These are phyloP conservation scores for Salix brachista DNA, from an alignment of 345 rosid genomes.

Conservation along the genomic window DNA sequence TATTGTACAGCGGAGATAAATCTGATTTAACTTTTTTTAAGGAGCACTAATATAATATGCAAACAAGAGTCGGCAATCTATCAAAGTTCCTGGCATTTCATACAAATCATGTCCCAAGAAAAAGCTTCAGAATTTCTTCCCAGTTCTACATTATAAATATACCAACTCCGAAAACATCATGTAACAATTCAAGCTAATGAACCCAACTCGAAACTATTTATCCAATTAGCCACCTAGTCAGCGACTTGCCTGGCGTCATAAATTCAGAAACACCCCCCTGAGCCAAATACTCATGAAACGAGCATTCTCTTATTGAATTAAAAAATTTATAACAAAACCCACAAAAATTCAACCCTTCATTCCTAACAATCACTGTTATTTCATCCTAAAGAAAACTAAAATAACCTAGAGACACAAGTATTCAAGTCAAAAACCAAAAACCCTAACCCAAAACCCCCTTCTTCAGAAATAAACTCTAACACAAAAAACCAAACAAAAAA, in stretches of 20 bases:
- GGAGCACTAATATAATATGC: not conserved
- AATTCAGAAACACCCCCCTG: not conserved
- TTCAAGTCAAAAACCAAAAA: not conserved
- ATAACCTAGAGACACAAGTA: not conserved
- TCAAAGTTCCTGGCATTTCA: not conserved
- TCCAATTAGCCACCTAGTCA: not conserved
- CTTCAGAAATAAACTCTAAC: not conserved
- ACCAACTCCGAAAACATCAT: not conserved
- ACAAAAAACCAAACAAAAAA: not conserved
- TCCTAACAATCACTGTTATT: not conserved
- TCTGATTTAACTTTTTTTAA: not conserved
- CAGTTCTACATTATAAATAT: not conserved
- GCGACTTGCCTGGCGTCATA: not conserved
- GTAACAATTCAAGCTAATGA: not conserved
- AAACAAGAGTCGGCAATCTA: not conserved
- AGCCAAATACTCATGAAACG: not conserved
- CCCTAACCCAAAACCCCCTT: not conserved
- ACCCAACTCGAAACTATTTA: not conserved
- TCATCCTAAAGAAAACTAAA: not conserved
- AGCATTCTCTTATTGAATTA: not conserved
- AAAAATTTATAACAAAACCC: not conserved
- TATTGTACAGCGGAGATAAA: not conserved
- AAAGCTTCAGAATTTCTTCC: not conserved
- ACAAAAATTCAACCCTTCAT: not conserved
- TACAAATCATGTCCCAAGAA: not conserved